A percentile compares a stretch with the other conserved stretches of the same genome.
phyloP scores from a whole-genome alignment of 495 filamentous ascomycete species.

The Penicillium ucsense region DNA sequence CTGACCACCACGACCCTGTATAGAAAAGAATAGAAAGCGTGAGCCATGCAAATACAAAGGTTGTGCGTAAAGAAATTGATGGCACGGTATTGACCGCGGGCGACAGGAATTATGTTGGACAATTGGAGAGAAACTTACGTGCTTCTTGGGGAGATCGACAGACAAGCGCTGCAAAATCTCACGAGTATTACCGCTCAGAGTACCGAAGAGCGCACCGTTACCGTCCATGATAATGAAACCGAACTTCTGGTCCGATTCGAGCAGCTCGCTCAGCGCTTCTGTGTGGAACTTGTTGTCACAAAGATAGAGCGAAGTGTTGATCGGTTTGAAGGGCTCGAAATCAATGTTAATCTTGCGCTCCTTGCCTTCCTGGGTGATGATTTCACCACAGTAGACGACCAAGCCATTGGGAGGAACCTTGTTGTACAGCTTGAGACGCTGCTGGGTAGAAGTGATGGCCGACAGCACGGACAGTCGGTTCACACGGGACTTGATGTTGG shows the following conservation, averaged over 20 bases:
- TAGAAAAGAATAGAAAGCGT: background rate
- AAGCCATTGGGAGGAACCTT: slow-evolving; percentile 96
- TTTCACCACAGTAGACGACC: slow-evolving; percentile 99
- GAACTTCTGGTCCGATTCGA: slow-evolving; percentile 97
- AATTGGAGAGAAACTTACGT: slow-evolving; percentile 30
- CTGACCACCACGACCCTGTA: slow-evolving; percentile 86
- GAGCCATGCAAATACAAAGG: background rate
- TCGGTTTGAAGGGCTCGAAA: slow-evolving; percentile 98
- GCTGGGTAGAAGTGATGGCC: slow-evolving; percentile 97
- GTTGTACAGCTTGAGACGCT: slow-evolving; percentile 96
- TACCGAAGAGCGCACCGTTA: slow-evolving; percentile 94
- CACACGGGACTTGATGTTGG: slow-evolving; percentile 98
- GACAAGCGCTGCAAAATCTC: slow-evolving; percentile 96
- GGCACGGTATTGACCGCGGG: background rate
- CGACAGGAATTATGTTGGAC: background rate
- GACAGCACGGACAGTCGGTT: slow-evolving; percentile 95
- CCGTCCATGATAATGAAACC: slow-evolving; percentile 99
- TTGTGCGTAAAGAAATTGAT: background rate
- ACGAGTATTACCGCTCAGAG: slow-evolving; percentile 89
- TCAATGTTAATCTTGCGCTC: slow-evolving; percentile 99
- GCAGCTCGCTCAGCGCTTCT: slow-evolving; percentile 87
- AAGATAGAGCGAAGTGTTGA: slow-evolving; percentile 97
- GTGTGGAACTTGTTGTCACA: slow-evolving; percentile 99
- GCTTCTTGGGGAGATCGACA: slow-evolving; percentile 97
- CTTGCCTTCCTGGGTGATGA: slow-evolving; percentile 96